Evolutionary conservation across 176 grass and related monocot genomes (phyloP), one percentile per base, ranked within the genome.

Genomic region (Lolium multiflorum): DNA sequence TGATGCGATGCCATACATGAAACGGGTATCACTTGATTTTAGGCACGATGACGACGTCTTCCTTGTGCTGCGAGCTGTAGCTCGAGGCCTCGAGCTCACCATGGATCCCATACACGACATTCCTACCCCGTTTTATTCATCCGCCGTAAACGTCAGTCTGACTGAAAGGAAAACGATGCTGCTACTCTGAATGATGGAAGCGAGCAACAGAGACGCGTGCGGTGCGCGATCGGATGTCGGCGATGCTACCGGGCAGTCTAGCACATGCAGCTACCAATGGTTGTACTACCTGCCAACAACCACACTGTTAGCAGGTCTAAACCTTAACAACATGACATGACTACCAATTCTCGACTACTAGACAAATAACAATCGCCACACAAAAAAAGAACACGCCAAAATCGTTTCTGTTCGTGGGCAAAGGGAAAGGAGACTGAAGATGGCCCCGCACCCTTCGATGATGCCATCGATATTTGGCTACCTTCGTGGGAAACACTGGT

Each of bases 251-350:
- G 39, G 39, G 28, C 59, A 24, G 59, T 25, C 11, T 67, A 3
- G 50, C 21, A 9, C 13, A 64, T 28, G 11, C 24, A 64, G 24
- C 24, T 41, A 4, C 4, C 76, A 85, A 81, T 85, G 74, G 81
- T 89, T 81, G 68, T 57, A 39, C 35, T 41, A 28, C 39, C 76
- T 56, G 22, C 68, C 68, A 58, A 80, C 48, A 17, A 38, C 48
- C 76, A 75, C 16, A 43, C 76, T 56, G 43, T 44, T 41, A 63
- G 16, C 74, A 6, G 8, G 55, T 28, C 55, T 21, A 39, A 41
- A 85, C 22, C 57, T 7, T 25, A 25, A 62, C 22, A 54, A 18
- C 82, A 66, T 80, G 51, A 77, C 17, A 38, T 6, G 28, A 35
- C 7, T 35, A 67, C 6, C 68, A 74, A 0, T 41, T 41, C 5